These are phyloP conservation scores for Coemansia sp. DNA, from an alignment of 192 early-diverging fungal species.

Conservation along the genomic window DNA sequence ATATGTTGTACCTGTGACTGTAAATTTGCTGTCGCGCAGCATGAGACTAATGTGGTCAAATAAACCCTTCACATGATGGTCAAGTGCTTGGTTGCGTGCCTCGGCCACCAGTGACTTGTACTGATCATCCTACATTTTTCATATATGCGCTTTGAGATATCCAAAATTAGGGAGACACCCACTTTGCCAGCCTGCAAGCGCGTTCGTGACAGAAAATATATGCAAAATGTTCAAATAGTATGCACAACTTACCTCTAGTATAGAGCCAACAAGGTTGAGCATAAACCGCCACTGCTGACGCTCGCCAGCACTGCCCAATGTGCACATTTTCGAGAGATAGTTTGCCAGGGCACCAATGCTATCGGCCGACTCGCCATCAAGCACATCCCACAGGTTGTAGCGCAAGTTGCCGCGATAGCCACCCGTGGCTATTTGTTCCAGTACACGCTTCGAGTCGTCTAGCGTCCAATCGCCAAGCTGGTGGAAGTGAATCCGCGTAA, in stretches of 20 bases:
- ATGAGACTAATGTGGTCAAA: conserved; percentile 19
- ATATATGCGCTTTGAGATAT: background rate
- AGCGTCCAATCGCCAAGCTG: conserved; percentile 32
- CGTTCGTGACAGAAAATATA: background rate
- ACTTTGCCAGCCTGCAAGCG: background rate
- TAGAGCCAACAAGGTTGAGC: conserved; percentile 24
- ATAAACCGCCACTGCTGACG: conserved; percentile 25
- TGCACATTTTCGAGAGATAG: conserved; percentile 11
- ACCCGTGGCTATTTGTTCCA: conserved; percentile 13
- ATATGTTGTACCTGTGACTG: conserved; percentile 2
- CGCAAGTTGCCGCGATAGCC: conserved; percentile 24
- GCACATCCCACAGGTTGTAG: conserved; percentile 35
- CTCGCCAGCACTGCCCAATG: conserved; percentile 9
- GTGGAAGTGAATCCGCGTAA: conserved; percentile 45
- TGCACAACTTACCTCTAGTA: conserved; percentile 24
- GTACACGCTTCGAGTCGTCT: conserved; percentile 7
- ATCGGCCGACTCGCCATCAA: conserved; percentile 13
- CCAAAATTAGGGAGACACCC: no score
- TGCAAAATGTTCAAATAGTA: background rate
- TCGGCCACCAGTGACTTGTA: conserved; percentile 14
- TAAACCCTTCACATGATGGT: conserved; percentile 37
- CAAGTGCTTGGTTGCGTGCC: conserved; percentile 36
- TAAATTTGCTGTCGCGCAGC: background rate
- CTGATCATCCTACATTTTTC: conserved; percentile 30
- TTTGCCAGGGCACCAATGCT: conserved; percentile 10